Evolutionary conservation across 2,329 filamentous ascomycete genomes (phyloP).

Genomic region (Neofusicoccum umdonicola): DNA sequence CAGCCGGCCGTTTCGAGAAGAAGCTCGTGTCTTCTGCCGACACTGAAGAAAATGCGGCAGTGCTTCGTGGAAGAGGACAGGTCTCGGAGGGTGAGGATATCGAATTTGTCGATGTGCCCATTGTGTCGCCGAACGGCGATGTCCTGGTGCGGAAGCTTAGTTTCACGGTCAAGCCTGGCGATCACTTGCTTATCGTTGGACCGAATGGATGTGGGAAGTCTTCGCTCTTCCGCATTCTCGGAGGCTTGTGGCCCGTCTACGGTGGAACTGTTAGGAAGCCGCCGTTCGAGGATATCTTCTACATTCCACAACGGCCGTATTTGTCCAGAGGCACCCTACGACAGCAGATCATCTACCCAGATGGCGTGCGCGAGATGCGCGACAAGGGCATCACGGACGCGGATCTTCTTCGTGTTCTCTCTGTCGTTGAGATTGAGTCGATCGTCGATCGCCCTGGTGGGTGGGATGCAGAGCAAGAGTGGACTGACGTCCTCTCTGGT

Average conservation of each 20-base stretch:
- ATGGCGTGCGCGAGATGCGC: slow-evolving; percentile 82
- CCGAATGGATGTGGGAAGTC: slow-evolving; percentile 98
- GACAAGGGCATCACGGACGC: slow-evolving; percentile 77
- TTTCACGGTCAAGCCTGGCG: slow-evolving; percentile 80
- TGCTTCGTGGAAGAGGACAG: slow-evolving; percentile 77
- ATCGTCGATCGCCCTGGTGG: slow-evolving; percentile 76
- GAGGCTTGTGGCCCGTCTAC: slow-evolving; percentile 96
- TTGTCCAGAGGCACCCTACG: slow-evolving; percentile 87
- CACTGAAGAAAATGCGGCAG: slow-evolving; percentile 75
- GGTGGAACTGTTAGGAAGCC: slow-evolving; percentile 91
- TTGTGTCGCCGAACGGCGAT: slow-evolving; percentile 95
- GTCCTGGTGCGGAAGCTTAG: slow-evolving; percentile 82
- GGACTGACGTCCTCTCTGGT: slow-evolving; percentile 89
- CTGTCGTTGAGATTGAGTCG: slow-evolving; percentile 76
- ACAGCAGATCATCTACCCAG: slow-evolving; percentile 95
- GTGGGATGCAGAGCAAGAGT: slow-evolving; percentile 94
- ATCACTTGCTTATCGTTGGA: slow-evolving; percentile 91
- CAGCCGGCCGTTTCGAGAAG: slow-evolving; percentile 89
- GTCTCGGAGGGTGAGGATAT: slow-evolving; percentile 82
- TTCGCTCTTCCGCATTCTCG: slow-evolving; percentile 91
- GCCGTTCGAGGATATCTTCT: slow-evolving; percentile 90
- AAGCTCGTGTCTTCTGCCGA: slow-evolving; percentile 88
- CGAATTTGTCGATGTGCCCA: slow-evolving; percentile 84
- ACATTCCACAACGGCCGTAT: slow-evolving; percentile 95
- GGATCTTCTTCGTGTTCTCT: slow-evolving; percentile 74